These are phyloP conservation scores for Populus ilicifolia DNA, from an alignment of 345 rosid genomes.

Conservation along the genomic window DNA sequence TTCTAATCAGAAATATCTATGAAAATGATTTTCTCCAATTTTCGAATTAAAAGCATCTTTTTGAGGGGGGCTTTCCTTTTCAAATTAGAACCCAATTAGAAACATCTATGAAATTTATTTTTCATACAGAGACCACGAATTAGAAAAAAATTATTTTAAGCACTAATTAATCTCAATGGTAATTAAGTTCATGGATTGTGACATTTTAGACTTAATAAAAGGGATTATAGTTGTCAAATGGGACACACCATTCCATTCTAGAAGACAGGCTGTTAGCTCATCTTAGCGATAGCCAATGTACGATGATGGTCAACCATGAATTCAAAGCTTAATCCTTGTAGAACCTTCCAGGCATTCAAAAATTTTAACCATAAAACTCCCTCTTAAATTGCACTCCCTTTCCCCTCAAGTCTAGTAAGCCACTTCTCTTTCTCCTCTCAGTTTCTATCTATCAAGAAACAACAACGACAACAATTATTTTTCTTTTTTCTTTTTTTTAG, in stretches of 20 bases:
- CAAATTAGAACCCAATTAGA: too few relatives aligned
- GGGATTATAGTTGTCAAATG: too few relatives aligned
- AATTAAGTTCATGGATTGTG: too few relatives aligned
- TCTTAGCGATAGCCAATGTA: neutral
- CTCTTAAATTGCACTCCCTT: constrained; percentile 3
- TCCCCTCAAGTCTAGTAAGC: neutral
- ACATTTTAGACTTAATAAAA: too few relatives aligned
- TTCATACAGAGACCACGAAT: too few relatives aligned
- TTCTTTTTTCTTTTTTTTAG: neutral
- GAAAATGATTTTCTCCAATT: too few relatives aligned
- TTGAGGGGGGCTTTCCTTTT: too few relatives aligned
- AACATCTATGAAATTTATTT: too few relatives aligned
- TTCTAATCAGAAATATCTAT: too few relatives aligned
- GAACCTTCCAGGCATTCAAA: constrained; percentile 19
- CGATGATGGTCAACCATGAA: constrained; percentile 8
- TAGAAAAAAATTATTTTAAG: too few relatives aligned
- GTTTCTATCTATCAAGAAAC: neutral
- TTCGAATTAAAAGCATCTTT: too few relatives aligned
- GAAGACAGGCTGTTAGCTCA: neutral
- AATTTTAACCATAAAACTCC: neutral
- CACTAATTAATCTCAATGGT: too few relatives aligned
- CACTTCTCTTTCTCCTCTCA: neutral
- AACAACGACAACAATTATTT: neutral
- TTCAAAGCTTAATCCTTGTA: constrained; percentile 3
- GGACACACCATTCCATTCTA: neutral